Conservation (phyloP, 148 eudicot genomes). For the Chenopodium quinoa region DNA sequence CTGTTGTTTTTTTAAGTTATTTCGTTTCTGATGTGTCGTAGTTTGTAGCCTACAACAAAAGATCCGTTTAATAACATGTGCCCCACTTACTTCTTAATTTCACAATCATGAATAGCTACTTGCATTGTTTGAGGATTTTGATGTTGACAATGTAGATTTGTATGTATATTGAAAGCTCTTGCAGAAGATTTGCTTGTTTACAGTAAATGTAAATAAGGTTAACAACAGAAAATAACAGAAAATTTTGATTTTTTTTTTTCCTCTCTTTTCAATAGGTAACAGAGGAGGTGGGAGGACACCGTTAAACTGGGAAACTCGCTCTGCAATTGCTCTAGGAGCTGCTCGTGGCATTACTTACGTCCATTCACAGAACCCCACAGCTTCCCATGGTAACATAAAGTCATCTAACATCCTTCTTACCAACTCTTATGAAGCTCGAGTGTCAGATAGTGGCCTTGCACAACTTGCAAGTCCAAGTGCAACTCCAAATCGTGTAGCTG, state of each 20-base stretch:
- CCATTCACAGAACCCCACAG: slow-evolving; percentile 62
- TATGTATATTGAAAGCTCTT: not conserved
- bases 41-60: not conserved
- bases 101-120: slow-evolving; percentile 7
- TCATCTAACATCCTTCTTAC: slow-evolving; percentile 88
- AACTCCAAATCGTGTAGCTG: slow-evolving; percentile 70
- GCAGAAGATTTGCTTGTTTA: too few relatives aligned
- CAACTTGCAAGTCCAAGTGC: slow-evolving; percentile 64
- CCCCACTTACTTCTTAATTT: slow-evolving; percentile 7
- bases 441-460: slow-evolving; percentile 82
- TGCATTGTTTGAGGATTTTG: slow-evolving; percentile 11
- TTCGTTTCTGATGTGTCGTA: slow-evolving; percentile 14
- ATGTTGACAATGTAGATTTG: slow-evolving; percentile 10
- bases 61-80: not conserved
- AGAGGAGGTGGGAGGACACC: slow-evolving; percentile 83
- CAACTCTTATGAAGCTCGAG: slow-evolving; percentile 68
- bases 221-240: not conserved
- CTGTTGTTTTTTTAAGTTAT: slow-evolving; percentile 4
- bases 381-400: slow-evolving; percentile 88
- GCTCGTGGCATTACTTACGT: slow-evolving; percentile 77
- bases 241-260: not conserved
- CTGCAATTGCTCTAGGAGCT: slow-evolving; percentile 75
- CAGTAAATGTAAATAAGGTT: too few relatives aligned
- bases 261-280: slow-evolving; percentile 47
- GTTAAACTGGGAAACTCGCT: slow-evolving; percentile 87